Evolutionary conservation across 257 asterid genomes (phyloP).

Genomic region (Scutellaria barbata): DNA sequence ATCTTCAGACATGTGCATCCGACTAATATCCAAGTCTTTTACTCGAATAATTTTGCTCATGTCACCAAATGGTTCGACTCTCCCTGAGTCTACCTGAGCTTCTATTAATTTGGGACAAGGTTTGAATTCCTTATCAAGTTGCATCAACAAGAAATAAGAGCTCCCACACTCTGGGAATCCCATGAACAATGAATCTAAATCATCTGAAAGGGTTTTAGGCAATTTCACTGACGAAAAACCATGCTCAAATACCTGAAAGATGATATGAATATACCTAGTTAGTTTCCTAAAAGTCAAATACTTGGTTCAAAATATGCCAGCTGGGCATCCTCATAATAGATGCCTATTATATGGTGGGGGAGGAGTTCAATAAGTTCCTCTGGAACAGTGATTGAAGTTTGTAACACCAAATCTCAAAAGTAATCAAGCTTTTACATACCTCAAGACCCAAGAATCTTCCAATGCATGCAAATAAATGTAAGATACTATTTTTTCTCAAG

Average conservation of each 20-base stretch:
- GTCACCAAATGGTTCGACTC: constrained; percentile 65
- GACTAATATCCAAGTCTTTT: constrained; percentile 69
- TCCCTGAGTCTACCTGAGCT: constrained; percentile 70
- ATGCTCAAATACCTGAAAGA: constrained; percentile 86
- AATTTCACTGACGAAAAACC: constrained; percentile 72
- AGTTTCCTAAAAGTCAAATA: constrained; percentile 24
- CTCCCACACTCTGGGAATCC: constrained; percentile 97
- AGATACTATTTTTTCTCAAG: constrained; percentile 81
- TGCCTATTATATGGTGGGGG: not conserved
- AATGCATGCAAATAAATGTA: constrained; percentile 88
- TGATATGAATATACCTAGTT: constrained; percentile 29
- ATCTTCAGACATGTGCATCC: constrained; percentile 80
- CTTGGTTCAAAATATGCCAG: constrained; percentile 21
- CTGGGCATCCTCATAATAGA: not conserved
- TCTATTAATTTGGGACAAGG: constrained; percentile 87
- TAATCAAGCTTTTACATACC: constrained; percentile 53
- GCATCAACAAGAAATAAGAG: constrained; percentile 86
- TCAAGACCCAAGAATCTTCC: constrained; percentile 96
- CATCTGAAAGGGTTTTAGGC: constrained; percentile 74
- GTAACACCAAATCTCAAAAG: constrained; percentile 24
- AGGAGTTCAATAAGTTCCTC: constrained; percentile 27
- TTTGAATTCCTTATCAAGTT: constrained; percentile 88
- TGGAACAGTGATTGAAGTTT: constrained; percentile 28
- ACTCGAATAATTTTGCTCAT: constrained; percentile 65
- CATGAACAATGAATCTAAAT: constrained; percentile 76